These are phyloP conservation scores for Drosera spatulata DNA, from an alignment of 179 eudicot species.

Conservation along the genomic window DNA sequence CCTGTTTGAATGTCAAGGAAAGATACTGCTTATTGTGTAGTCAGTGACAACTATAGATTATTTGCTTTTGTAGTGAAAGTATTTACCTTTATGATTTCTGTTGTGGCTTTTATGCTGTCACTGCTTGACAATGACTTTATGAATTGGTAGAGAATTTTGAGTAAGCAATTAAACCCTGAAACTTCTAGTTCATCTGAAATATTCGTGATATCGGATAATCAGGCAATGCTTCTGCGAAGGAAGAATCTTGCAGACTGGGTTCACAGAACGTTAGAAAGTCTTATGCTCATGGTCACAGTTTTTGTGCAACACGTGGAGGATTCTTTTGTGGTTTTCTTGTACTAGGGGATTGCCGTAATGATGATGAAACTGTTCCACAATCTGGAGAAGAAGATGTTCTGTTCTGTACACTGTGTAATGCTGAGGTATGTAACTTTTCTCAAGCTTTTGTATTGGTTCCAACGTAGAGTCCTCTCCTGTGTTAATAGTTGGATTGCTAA, in stretches of 20 bases:
- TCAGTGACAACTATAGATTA: no score
- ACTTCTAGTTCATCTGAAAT: constrained; percentile 1
- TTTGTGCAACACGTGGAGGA: constrained; percentile 23
- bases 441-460: not conserved
- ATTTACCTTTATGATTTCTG: no score
- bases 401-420: constrained; percentile 36
- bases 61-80: no score
- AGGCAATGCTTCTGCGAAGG: constrained; percentile 48
- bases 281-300: constrained; percentile 21
- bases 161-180: not conserved
- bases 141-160: not conserved
- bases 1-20: no score
- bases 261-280: constrained; percentile 25
- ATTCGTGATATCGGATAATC: constrained; percentile 5
- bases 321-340: constrained; percentile 23
- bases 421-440: constrained; percentile 22
- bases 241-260: constrained; percentile 39
- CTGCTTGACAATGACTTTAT: not conserved
- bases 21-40: no score
- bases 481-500: not conserved
- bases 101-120: not conserved
- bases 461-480: not conserved
- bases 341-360: constrained; percentile 28
- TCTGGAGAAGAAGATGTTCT: constrained; percentile 38
- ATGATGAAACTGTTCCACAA: constrained; percentile 26